A percentile compares a stretch with the other conserved stretches of the same genome.
phyloP scores from a whole-genome alignment of 345 rosid species.

The Brassica nigra region DNA sequence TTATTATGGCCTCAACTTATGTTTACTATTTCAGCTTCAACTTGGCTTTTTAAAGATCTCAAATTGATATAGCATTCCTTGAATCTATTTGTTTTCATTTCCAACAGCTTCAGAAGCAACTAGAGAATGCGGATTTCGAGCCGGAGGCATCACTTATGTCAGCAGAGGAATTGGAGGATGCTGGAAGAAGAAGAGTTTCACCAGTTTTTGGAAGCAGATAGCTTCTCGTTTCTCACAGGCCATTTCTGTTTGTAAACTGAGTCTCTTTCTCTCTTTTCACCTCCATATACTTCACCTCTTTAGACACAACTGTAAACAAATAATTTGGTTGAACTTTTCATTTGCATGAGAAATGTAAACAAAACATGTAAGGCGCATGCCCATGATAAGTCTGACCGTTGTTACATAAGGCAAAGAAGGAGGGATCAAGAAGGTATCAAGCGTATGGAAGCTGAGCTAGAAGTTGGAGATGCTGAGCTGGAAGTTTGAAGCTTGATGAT shows the following conservation, averaged over 20 bases:
- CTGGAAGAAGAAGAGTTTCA: conserved; percentile 60
- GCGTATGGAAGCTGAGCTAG: too few relatives aligned
- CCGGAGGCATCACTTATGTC: conserved; percentile 60
- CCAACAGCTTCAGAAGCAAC: conserved; percentile 62
- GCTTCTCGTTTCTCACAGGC: background rate
- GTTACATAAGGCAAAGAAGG: too few relatives aligned
- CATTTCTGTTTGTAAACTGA: background rate
- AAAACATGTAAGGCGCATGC: background rate
- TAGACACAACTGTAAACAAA: background rate
- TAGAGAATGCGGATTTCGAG: conserved; percentile 63
- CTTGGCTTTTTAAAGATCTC: background rate
- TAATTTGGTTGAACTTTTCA: background rate
- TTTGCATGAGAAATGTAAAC: background rate
- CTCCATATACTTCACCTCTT: background rate
- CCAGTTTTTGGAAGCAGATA: conserved; percentile 57
- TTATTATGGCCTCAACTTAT: background rate
- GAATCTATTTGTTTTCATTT: background rate
- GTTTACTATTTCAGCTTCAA: background rate
- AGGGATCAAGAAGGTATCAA: too few relatives aligned
- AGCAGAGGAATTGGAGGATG: conserved; percentile 63
- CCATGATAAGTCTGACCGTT: too few relatives aligned
- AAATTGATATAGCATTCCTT: background rate
- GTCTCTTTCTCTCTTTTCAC: background rate
- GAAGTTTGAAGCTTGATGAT: too few relatives aligned
- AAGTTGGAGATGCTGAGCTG: too few relatives aligned